phyloP scores from a whole-genome alignment of 2,329 filamentous ascomycete genomes.

The Aspergillus transmontanensis region DNA sequence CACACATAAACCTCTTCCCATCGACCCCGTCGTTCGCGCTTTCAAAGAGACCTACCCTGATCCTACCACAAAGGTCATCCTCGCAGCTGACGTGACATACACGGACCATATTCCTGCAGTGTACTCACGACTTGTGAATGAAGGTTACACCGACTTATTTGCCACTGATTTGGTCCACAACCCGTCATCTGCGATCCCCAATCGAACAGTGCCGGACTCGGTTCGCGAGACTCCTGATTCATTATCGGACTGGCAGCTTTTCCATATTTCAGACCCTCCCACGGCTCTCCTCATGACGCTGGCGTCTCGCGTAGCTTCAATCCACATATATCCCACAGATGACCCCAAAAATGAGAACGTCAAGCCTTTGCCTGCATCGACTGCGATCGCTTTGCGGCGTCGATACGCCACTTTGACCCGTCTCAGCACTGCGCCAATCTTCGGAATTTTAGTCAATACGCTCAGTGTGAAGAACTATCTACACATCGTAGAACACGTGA shows the following conservation, averaged over 20 bases:
- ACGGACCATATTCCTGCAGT: slow-evolving; percentile 70
- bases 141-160: slow-evolving; percentile 72
- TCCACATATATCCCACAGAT: slow-evolving; percentile 74
- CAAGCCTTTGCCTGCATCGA: slow-evolving; percentile 52
- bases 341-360: slow-evolving; percentile 28
- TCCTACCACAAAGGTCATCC: slow-evolving; percentile 64
- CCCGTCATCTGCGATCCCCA: slow-evolving; percentile 79
- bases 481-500: slow-evolving; percentile 73
- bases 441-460: slow-evolving; percentile 95
- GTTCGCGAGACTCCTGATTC: slow-evolving; percentile 48
- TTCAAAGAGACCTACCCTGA: slow-evolving; percentile 72
- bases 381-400: slow-evolving; percentile 68
- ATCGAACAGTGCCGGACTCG: slow-evolving; percentile 67
- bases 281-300: slow-evolving; percentile 84
- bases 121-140: slow-evolving; percentile 53
- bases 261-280: slow-evolving; percentile 82
- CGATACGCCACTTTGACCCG: slow-evolving; percentile 85
- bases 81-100: slow-evolving; percentile 91
- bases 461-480: slow-evolving; percentile 91
- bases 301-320: slow-evolving; percentile 74
- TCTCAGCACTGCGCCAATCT: slow-evolving; percentile 77
- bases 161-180: slow-evolving; percentile 74
- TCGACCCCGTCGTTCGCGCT: slow-evolving; percentile 58
- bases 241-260: slow-evolving; percentile 71
- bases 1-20: slow-evolving; percentile 70